Conservation (phyloP, 148 eudicot species). For the Dianthus caryophyllus region DNA sequence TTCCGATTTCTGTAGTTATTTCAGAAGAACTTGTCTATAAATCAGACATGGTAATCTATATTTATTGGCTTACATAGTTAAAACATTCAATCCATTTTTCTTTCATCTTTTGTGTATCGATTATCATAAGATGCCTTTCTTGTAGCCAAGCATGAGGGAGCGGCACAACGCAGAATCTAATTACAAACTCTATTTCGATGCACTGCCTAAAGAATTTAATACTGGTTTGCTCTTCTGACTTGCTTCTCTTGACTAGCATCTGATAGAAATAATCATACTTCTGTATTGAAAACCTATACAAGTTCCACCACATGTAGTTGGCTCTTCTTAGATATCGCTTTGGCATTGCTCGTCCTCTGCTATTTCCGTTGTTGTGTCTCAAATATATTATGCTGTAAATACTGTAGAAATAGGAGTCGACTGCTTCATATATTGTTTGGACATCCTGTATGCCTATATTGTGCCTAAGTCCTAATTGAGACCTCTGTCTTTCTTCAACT, state of each 20-base stretch:
- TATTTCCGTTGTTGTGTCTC: neutral
- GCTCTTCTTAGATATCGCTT: neutral
- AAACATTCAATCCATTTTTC: neutral
- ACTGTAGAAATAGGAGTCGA: neutral
- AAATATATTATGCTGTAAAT: neutral
- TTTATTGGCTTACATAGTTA: neutral
- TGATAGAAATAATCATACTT: neutral
- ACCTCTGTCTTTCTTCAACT: neutral
- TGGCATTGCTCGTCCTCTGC: neutral
- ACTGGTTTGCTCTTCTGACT: constrained; percentile 53
- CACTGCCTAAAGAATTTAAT: constrained; percentile 76
- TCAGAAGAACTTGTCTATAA: constrained; percentile 70
- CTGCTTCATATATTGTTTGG: constrained; percentile 1
- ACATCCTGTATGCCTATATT: too few species aligned
- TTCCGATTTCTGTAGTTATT: constrained; percentile 68
- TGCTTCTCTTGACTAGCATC: constrained; percentile 1
- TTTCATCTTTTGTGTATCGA: neutral
- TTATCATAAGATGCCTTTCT: neutral
- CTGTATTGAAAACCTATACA: neutral
- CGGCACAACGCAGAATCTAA: constrained; percentile 57
- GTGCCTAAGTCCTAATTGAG: too few species aligned
- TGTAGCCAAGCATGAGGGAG: constrained; percentile 96
- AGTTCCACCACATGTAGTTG: neutral
- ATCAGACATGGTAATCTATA: constrained; percentile 73
- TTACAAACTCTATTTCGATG: constrained; percentile 68